These are phyloP conservation scores for Aaosphaeria arxii DNA, from an alignment of 2,329 filamentous ascomycete species.

Conservation along the genomic window DNA sequence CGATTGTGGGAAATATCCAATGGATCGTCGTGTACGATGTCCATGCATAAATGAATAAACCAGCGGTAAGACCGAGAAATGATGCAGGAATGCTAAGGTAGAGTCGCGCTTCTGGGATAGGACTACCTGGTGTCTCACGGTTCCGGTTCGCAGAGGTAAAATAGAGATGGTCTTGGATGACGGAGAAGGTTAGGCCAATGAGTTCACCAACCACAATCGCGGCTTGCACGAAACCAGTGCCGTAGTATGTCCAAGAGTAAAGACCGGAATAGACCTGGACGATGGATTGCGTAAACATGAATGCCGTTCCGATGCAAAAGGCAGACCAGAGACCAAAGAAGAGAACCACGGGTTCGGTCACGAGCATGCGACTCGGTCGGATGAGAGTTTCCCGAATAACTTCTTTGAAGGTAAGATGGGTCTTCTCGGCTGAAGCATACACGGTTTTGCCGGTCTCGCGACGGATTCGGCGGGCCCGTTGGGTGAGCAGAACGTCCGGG, in stretches of 20 bases:
- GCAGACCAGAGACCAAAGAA: constrained; percentile 49
- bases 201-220: constrained; percentile 47
- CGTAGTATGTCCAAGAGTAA: constrained; percentile 41
- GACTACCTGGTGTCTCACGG: constrained; percentile 33
- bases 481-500: constrained; percentile 44
- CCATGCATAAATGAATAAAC: constrained; percentile 54
- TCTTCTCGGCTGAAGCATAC: constrained; percentile 35
- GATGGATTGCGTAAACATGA: constrained; percentile 50
- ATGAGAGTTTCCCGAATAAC: constrained; percentile 38
- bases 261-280: constrained; percentile 40
- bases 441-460: constrained; percentile 17
- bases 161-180: constrained; percentile 40
- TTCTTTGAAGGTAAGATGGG: constrained; percentile 24
- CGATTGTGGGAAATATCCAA: constrained; percentile 49
- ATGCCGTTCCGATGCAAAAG: constrained; percentile 47
- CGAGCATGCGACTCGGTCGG: constrained; percentile 40
- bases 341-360: constrained; percentile 50
- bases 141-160: constrained; percentile 41
- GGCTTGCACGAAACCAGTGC: constrained; percentile 45
- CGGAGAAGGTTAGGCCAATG: constrained; percentile 38
- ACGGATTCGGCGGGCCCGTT: constrained; percentile 33
- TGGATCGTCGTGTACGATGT: constrained; percentile 41
- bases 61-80: constrained; percentile 47
- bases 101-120: constrained; percentile 46
- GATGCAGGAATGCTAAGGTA: constrained; percentile 44